Evolutionary conservation across 306 rosid genomes (phyloP).

Genomic region (Astragalus glycyphyllos): DNA sequence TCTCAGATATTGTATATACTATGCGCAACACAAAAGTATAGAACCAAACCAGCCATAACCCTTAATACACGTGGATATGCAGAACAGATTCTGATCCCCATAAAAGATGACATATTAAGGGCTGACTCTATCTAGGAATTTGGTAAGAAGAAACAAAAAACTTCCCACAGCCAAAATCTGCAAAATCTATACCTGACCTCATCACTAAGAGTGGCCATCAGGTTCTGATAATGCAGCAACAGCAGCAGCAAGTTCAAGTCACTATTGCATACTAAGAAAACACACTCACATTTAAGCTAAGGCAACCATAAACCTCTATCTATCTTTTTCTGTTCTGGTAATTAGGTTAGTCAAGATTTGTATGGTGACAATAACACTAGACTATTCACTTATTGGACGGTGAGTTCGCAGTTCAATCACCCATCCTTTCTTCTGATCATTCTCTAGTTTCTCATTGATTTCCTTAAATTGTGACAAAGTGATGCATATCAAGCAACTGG

Average conservation of each 20-base stretch:
- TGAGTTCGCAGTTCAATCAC: constrained; percentile 42
- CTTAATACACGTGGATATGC: too few species aligned
- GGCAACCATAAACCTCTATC: constrained; percentile 56
- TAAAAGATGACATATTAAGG: constrained; percentile 51
- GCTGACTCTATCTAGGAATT: constrained; percentile 56
- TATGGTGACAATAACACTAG: constrained; percentile 66
- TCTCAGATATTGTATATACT: too few species aligned
- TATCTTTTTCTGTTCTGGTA: constrained; percentile 28
- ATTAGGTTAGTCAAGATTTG: constrained; percentile 61
- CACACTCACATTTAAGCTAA: constrained; percentile 27
- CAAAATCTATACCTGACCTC: constrained; percentile 56
- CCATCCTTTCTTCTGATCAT: background rate
- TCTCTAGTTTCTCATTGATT: constrained; percentile 29
- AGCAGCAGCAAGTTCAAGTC: constrained; percentile 1
- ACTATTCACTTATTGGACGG: constrained; percentile 68
- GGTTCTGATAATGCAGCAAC: constrained; percentile 45
- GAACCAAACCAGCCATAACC: too few species aligned
- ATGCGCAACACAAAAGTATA: too few species aligned
- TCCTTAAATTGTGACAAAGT: constrained; percentile 49
- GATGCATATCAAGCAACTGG: constrained; percentile 52
- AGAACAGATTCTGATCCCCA: constrained; percentile 9
- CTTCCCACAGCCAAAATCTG: constrained; percentile 55
- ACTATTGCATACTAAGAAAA: background rate
- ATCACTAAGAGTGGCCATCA: constrained; percentile 59
- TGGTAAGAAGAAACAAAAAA: constrained; percentile 56